Base-by-base conservation (phyloP, 352 stramenopile genomes). In the Globisporangium paddicum region DNA sequence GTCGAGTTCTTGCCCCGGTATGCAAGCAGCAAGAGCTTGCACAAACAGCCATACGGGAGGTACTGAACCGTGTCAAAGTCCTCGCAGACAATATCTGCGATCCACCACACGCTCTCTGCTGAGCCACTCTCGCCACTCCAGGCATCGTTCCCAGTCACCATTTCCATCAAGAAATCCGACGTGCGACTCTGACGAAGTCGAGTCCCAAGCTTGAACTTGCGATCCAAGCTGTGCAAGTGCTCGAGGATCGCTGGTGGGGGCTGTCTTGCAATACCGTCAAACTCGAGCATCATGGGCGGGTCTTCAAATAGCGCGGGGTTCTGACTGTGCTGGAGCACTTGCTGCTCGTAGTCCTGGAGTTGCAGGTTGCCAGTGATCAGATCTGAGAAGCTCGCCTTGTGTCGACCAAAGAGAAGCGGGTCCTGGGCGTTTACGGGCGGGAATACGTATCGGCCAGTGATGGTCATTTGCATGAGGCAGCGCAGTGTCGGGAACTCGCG, bases 131-230 rank as follows among this genome's bases (percentile, higher is more conserved):
- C 25, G 51, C 52, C 42, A 42, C 46, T 45, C 54, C 64, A 51
- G 18, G 56, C 44, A 58, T 84, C 55, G 38, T 75, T 69, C 41
- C 66, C 78, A 10, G 79, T 61, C 23, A 95, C 83, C 86, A 95
- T 95, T 47, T 93, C 82, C 81, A 93, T 95, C 1, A 95, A 58
- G 42, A 95, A 95, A 48, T 93, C 86, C 19, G 77, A 86, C 38
- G 71, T 75, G 35, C 86, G 76, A 46, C 78, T 89, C 57, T 93
- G 80, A 3, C 86, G 86, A 60, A 95, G 72, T 25, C 86, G 82
- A 40, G 82, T 77, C 11, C 86, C 86, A 10, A 95, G 78, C 38
- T 83, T 85, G 42, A 92, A 90, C 45, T 88, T 89, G 38, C 62
- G 73, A 49, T 93, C 78, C 1, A 93, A 58, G 9, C 70, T 78